Evolutionary conservation across 2,329 filamentous ascomycete genomes (phyloP).

Genomic region (Exophiala lecanii-corni): DNA sequence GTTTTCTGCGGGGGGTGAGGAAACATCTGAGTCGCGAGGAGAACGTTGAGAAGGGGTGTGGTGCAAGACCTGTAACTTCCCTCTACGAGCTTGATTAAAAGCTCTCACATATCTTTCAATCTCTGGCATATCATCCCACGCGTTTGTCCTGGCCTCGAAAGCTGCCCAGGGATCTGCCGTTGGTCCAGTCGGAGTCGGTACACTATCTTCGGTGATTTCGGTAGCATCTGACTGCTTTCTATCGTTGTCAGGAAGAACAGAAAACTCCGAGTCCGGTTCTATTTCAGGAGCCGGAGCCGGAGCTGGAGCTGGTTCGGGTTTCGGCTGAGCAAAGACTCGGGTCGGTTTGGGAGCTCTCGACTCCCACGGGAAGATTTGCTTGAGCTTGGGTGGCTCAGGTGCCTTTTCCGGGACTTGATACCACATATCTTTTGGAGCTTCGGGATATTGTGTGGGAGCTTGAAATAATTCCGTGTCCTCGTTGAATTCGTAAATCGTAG

Average conservation of each 20-base stretch:
- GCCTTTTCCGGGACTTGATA: slow-evolving; percentile 66
- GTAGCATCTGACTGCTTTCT: slow-evolving; percentile 16
- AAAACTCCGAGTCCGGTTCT: slow-evolving; percentile 11
- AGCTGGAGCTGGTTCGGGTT: slow-evolving; percentile 19
- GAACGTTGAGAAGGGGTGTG: slow-evolving; percentile 24
- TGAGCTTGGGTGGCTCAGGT: slow-evolving; percentile 54
- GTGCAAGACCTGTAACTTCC: slow-evolving; percentile 41
- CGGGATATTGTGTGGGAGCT: slow-evolving; percentile 71
- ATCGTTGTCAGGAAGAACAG: slow-evolving; percentile 4
- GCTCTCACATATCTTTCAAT: slow-evolving; percentile 83
- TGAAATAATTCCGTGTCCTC: slow-evolving; percentile 69
- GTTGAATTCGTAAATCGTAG: slow-evolving; percentile 77
- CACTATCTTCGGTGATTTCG: slow-evolving; percentile 6
- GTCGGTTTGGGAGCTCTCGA: slow-evolving; percentile 57
- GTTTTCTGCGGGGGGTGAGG: slow-evolving; percentile 25
- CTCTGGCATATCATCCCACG: slow-evolving; percentile 86
- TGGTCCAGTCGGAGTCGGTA: slow-evolving; percentile 6
- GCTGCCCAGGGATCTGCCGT: slow-evolving; percentile 47
- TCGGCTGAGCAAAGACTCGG: slow-evolving; percentile 41
- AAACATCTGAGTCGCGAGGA: slow-evolving; percentile 12
- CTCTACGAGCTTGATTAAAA: slow-evolving; percentile 58
- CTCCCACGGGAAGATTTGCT: slow-evolving; percentile 90
- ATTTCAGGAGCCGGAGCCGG: slow-evolving; percentile 19
- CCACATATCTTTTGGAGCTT: slow-evolving; percentile 82
- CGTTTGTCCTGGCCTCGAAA: slow-evolving; percentile 70